phyloP scores from a whole-genome alignment of 495 filamentous ascomycete genomes.

The Aspergillus nidulans region DNA sequence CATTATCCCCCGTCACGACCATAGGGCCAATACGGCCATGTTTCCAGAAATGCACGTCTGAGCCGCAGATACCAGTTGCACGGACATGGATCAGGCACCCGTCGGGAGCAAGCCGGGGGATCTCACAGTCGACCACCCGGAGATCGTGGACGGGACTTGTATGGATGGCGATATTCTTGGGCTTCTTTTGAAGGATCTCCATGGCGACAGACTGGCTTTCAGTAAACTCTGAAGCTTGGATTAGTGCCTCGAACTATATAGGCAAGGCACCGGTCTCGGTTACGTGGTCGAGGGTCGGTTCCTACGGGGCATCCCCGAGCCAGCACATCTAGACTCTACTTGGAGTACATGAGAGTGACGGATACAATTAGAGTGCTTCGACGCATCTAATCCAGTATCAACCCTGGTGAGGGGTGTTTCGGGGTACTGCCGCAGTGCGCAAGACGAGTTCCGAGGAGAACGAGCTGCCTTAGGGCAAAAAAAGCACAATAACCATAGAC shows the following conservation, averaged over 20 bases:
- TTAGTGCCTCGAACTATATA: not conserved
- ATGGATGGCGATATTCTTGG: conserved; percentile 19
- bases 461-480: not conserved
- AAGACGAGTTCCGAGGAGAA: not conserved
- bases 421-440: no score
- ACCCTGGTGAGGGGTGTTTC: no score
- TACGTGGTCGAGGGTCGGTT: no score
- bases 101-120: conserved; percentile 11
- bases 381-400: no score
- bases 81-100: conserved; percentile 43
- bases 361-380: no score
- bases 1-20: conserved; percentile 56
- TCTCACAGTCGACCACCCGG: conserved; percentile 16
- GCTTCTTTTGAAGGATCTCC: conserved; percentile 14
- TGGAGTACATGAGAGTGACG: no score
- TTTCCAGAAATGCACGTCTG: conserved; percentile 69
- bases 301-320: not conserved
- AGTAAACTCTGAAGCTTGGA: not conserved
- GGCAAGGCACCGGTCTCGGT: not conserved
- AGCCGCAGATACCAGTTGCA: conserved; percentile 43
- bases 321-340: no score
- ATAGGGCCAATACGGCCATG: conserved; percentile 68
- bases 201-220: conserved; percentile 2
- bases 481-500: not conserved
- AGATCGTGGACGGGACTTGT: conserved; percentile 19